Evolutionary conservation across 2,329 filamentous ascomycete genomes (phyloP), one percentile per base, ranked within the genome.

Genomic region (Apiospora koreana): DNA sequence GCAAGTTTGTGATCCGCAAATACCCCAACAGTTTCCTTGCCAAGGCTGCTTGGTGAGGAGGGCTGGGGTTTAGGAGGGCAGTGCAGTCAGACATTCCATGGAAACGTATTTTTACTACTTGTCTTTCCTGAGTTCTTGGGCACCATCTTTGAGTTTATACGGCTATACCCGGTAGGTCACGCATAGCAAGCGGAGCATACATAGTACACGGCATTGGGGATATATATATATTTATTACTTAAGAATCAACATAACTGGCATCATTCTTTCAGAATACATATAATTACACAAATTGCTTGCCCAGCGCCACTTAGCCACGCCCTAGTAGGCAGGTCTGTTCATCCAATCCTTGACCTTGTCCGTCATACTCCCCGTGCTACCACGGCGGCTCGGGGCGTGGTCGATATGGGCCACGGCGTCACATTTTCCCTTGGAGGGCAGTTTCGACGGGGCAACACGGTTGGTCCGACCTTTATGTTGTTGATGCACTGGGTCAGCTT

Each of bases 1-100:
- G 92, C 71, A 93, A 94, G 79, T 91, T 82, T 68, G 80, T 81
- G 28, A 87, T 93, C 1, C 84, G 91, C 70, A 88, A 78, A 69
- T 90, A 86, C 81, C 91, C 91, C 0, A 76, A 82, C 1, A 86
- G 90, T 0, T 71, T 88, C 2, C 69, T 92, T 67, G 90, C 87
- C 1, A 89, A 80, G 78, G 81, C 89, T 71, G 91, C 91, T 65
- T 94, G 91, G 91, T 93, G 83, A 68, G 18, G 35, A 23, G 50
- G 50, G 50, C 4, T 35, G n/a, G 7, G 28, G 35, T 21, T 2
- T 7, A 12, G 16, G 46, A 21, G 28, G 31, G 14, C 8, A 21
- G 21, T 1, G 4, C 18, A n/a, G 18, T 5, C 18, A 38, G 18
- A 9, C 1, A n/a, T 3, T 23, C 38, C 31, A 62, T 38, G 54